Base-by-base conservation (phyloP, 1,139 yeast genomes). In the Candida sp. region DNA sequence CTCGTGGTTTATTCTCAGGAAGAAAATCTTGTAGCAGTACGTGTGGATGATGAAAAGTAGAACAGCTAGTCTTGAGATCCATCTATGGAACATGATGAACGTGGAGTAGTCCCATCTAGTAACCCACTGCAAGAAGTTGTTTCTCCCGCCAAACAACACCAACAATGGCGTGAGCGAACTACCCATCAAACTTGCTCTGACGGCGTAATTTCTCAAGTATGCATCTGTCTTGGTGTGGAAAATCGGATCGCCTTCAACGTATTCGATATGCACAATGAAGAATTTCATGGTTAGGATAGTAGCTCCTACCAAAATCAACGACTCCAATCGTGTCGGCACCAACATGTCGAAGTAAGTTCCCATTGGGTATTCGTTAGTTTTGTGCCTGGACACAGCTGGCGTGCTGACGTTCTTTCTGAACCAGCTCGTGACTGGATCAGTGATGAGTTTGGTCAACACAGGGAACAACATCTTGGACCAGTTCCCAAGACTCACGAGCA, bases 101-200 rank as follows among this genome's bases (percentile, higher is more conserved):
- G 75, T 66, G 37, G 72, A 63, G 58, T 62, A 75, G 50, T 68
- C 63, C 70, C 74, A 68, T 27, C 75, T 68, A 1, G 78, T 72
- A 9, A 70, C 39, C 76, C 78, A 75, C 51, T 67, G 75, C 52
- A 75, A 62, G 49, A 75, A 68, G 58, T 75, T 75, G 56, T 75
- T 75, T 45, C 80, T 62, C 3, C 80, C 80, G 22, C 77, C 78
- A 58, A 75, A 72, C 30, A 75, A 57, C 40, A 74, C 64, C 23
- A 71, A 57, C 46, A 75, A 58, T 5, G 80, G 78, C 49, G 69
- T 62, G 40, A 63, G 53, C 25, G 63, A 58, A 5, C 70, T 61
- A 1, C 65, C 67, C 22, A 67, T 54, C 25, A 70, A 69, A 4
- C 75, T 75, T 3, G 72, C 59, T 58, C 76, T 67, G 37, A 66